These are phyloP conservation scores for Trametes versicolor DNA, from an alignment of 1,284 basidiomycete species.

Conservation along the genomic window DNA sequence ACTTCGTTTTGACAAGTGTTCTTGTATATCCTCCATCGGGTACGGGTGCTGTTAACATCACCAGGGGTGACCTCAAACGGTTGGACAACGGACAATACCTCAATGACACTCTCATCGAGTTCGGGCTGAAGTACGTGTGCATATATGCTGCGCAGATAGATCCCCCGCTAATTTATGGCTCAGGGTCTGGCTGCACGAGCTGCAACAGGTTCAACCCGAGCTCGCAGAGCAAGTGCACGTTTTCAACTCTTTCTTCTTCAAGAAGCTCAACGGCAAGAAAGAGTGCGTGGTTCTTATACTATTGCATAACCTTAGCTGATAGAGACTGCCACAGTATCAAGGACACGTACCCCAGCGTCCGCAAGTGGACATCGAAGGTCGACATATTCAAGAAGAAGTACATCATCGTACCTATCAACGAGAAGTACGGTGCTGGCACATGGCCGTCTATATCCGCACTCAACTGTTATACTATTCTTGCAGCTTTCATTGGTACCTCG, in stretches of 20 bases:
- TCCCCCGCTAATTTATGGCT: conserved; percentile 1
- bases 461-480: not conserved
- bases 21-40: conserved; percentile 78
- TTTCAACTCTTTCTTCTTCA: conserved; percentile 98
- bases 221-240: conserved; percentile 84
- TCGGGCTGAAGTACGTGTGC: conserved; percentile 84
- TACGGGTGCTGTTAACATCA: conserved; percentile 81
- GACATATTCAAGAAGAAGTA: conserved; percentile 93
- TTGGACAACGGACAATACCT: conserved; percentile 85
- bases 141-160: not conserved
- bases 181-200: conserved; percentile 74
- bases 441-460: conserved; percentile 5
- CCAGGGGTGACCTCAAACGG: conserved; percentile 78
- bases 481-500: conserved; percentile 97
- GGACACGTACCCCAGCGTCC: conserved; percentile 85
- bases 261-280: conserved; percentile 86
- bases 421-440: conserved; percentile 69
- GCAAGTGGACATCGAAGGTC: conserved; percentile 93
- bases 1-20: conserved; percentile 56
- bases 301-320: conserved; percentile 11
- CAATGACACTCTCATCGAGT: conserved; percentile 97
- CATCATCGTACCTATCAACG: conserved; percentile 96
- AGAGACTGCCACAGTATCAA: conserved; percentile 52
- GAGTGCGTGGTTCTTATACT: conserved; percentile 25
- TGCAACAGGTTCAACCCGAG: conserved; percentile 63